phyloP scores from a whole-genome alignment of 2,329 filamentous ascomycete species.

The Neonectria faginata region DNA sequence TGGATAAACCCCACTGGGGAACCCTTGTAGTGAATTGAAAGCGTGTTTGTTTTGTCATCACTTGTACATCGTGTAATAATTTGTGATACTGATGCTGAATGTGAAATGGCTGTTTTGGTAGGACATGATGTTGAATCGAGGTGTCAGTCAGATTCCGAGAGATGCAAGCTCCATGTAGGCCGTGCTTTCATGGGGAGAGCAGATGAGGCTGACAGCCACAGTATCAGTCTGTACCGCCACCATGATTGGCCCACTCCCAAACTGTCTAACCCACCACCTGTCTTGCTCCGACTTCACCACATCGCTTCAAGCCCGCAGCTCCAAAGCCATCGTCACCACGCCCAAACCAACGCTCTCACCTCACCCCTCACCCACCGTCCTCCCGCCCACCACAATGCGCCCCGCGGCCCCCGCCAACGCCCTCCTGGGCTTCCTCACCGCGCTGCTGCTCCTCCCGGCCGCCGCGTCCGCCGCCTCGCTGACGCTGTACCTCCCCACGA shows the following conservation, averaged over 20 bases:
- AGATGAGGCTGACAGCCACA: conserved; percentile 41
- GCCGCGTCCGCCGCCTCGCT: conserved; percentile 50
- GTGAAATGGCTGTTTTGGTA: background rate
- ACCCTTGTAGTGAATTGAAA: conserved; percentile 21
- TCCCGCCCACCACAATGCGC: conserved; percentile 47
- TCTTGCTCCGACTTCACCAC: conserved; percentile 33
- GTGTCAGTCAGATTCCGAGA: background rate
- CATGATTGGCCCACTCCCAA: conserved; percentile 41
- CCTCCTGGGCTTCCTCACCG: conserved; percentile 50
- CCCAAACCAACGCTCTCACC: background rate
- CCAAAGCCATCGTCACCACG: conserved; percentile 20
- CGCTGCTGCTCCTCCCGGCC: conserved; percentile 52
- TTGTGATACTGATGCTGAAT: background rate
- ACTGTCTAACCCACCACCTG: conserved; percentile 12
- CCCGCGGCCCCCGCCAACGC: conserved; percentile 49
- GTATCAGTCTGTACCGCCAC: background rate
- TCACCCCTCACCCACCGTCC: conserved; percentile 1
- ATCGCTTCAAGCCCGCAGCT: conserved; percentile 16
- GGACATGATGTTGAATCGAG: background rate
- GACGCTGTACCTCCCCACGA: conserved; percentile 60
- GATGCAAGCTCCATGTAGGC: background rate
- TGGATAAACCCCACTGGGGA: conserved; percentile 23
- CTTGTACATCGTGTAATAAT: background rate
- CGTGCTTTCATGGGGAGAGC: conserved; percentile 1
- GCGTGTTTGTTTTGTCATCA: conserved; percentile 11